Evolutionary conservation across 352 stramenopile genomes (phyloP), one percentile per base, ranked within the genome.

Genomic region (Pythium dissotocum): DNA sequence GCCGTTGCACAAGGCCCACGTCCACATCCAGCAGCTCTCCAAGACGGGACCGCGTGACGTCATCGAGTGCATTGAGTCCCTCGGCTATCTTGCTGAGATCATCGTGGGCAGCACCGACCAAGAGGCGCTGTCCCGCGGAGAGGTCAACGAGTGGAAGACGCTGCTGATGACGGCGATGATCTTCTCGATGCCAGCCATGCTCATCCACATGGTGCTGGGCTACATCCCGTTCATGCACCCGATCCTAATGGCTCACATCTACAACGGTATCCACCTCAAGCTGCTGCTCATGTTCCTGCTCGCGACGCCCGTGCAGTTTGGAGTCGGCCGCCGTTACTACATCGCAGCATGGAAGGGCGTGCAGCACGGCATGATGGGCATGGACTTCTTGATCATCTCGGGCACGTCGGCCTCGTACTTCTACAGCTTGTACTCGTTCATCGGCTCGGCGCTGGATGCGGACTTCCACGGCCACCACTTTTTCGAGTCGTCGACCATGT

Each of bases 131-230:
- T 92, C 80, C 64, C 82, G 85, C 60, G 88, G 75, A 33, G 85
- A 96, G 66, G 85, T 88, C 51, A 52, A 84, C 14, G 89, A 94
- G 66, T 97, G 89, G 88, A 77, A 79, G 49, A 71, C 78, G 24
- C 68, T 95, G 49, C 67, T 97, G 51, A 76, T 87, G 24, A 90
- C 77, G 10, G 83, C 85, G 58, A 78, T 96, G 69, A 48, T 95
- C 16, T 97, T 97, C 67, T 89, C 89, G n/a, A 65, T 94, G 28
- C 89, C 89, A 2, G 85, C 85, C 18, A 93, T 87, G 73, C 64
- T 96, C 16, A 91, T 97, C 44, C 85, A 95, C 80, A 95, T 96
- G 88, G 83, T 97, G 44, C 69, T 96, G 13, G 80, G 86, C 48
- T 90, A 93, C 67, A 93, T 95, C 56, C 83, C 85, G 18, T 59